Base-by-base conservation (phyloP, 371 early-diverging fungal genomes). In the Gilbertella persicaria region DNA sequence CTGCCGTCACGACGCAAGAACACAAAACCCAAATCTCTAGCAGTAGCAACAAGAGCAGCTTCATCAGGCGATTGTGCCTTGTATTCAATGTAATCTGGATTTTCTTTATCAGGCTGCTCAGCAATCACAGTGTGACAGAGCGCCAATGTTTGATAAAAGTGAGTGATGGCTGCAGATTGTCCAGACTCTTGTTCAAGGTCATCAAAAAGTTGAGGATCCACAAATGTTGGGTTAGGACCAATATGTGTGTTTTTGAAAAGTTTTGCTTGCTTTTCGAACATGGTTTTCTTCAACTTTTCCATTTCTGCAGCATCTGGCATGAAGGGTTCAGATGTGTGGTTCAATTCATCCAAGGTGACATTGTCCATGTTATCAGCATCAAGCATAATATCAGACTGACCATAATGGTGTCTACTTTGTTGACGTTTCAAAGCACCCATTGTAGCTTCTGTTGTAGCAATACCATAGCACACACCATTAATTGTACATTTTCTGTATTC, bases 31-130 rank as follows among this genome's bases (percentile, higher is more conserved):
- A 92, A 78, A 58, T 95, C 92, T 26, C 91, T 75, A 0, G 96
- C 96, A 0, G 94, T 90, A 0, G 86, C 77, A 0, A 98, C 96
- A 28, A 98, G 67, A 0, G 98, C 98, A 3, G 93, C 91, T 64
- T 96, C 97, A 60, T 96, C 97, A 0, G 96, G 96, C 5, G 93
- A 93, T 64, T 95, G 93, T 1, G 96, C 95, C 61, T 90, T 87
- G 78, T 95, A 96, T 24, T 82, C 85, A 23, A 91, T 80, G 9
- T 50, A 47, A 26, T 70, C 57, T 1, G 69, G 75, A 35, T 75
- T 71, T 3, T 62, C 60, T 13, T 78, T 64, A 19, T 64, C 62
- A 10, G 75, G 71, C 7, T 60, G 66, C 35, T 88, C 87, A 8
- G 80, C 73, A 48, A 90, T 75, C 51, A 86, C 98, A 21, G 82